Evolutionary conservation across 2,329 filamentous ascomycete species (phyloP), one percentile per base, ranked within the genome.

Genomic region (Epichloe hybrida): DNA sequence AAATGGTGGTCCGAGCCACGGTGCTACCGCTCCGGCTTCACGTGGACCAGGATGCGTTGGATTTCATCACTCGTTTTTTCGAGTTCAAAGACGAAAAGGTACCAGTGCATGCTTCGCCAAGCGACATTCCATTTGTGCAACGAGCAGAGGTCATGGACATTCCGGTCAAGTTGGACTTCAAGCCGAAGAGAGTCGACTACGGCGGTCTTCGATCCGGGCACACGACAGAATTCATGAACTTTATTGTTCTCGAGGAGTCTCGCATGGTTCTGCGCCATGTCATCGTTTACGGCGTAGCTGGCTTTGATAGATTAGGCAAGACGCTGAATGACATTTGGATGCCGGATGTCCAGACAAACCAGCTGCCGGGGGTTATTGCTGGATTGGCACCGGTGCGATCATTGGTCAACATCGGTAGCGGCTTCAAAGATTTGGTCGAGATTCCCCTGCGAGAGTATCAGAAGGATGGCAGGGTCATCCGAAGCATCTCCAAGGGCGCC

Each of bases 161-260:
- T 23, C 83, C 83, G 2, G 77, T 98, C 51, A 89, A 86, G 61
- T 80, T 81, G 3, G 93, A 98, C 67, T 98, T 98, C 70, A 98
- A 98, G 65, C 93, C 93, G 8, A 97, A 98, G 67, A 81, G 88
- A n/a, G 88, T 98, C 17, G 91, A 98, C 65, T 98, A 98, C 59
- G 87, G 83, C 0, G 90, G 90, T 3, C 77, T 98, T 3, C 83
- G 90, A 27, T 96, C 93, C 1, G 93, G 93, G 1, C 88, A 88
- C 57, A 97, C 93, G 0, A 95, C 88, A 0, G 93, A 98, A 65
- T 95, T 98, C 61, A 97, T 97, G 90, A 98, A 98, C 66, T 96
- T 98, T 64, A 78, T 98, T 56, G 86, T 91, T 13, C 78, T 98
- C 1, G 93, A 98, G 58, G 84, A 87, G 56, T 83, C 93, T 2